Conservation (phyloP, 805 yeast species). For the Nakazawaea anatomiae region DNA sequence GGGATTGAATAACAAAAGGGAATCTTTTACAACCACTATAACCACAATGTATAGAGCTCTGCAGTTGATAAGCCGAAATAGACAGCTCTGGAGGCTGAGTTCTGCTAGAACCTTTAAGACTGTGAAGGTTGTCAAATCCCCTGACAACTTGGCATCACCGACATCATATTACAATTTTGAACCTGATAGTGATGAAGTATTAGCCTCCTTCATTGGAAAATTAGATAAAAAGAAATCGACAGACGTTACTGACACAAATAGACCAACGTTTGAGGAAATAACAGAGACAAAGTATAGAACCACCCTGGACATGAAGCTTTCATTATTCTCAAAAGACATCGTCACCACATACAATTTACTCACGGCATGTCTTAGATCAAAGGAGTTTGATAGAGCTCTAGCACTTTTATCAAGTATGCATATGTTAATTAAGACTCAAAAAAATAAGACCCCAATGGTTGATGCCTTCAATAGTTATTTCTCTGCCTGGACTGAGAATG, state of each 20-base stretch:
- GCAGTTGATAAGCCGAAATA: not conserved
- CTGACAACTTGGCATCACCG: not conserved
- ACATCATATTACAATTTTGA: not conserved
- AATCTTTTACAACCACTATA: not conserved
- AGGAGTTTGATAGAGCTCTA: conserved; percentile 65
- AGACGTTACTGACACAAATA: not conserved
- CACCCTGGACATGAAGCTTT: not conserved
- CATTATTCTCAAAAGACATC: conserved; percentile 44
- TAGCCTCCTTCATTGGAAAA: not conserved
- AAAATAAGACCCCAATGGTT: conserved; percentile 8
- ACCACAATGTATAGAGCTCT: not conserved
- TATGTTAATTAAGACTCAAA: conserved; percentile 20
- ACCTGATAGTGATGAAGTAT: not conserved
- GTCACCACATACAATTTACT: conserved; percentile 67
- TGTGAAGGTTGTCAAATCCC: not conserved
- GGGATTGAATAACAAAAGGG: too few relatives aligned
- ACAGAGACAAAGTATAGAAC: not conserved
- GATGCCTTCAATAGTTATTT: conserved; percentile 9
- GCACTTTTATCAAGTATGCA: conserved; percentile 58
- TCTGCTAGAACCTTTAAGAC: not conserved
- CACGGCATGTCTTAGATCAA: conserved; percentile 69
- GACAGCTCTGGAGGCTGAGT: not conserved
- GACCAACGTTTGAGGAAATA: conserved; percentile 3
- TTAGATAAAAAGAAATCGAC: not conserved
- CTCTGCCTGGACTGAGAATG: conserved; percentile 30